A percentile compares a stretch with the other conserved stretches of the same genome.
Evolutionary conservation across 305 asterid genomes (phyloP).

Genomic region (Rubia tinctorum): DNA sequence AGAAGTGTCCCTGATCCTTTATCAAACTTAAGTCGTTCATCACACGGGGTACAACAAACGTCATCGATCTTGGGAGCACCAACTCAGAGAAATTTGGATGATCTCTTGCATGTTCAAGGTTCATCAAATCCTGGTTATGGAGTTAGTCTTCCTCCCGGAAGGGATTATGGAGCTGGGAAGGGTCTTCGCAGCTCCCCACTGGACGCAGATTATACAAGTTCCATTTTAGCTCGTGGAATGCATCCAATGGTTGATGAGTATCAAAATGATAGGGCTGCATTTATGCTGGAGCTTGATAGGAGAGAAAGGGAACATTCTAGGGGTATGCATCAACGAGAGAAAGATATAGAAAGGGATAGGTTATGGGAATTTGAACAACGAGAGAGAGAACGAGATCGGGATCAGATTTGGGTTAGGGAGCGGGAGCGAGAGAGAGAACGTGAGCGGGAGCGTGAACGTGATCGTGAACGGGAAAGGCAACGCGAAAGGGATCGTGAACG

Average conservation of each 20-base stretch:
- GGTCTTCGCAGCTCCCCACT: conserved; percentile 62
- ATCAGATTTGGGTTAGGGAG: conserved; percentile 29
- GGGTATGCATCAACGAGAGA: conserved; percentile 72
- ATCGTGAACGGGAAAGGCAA: conserved; percentile 57
- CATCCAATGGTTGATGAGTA: conserved; percentile 65
- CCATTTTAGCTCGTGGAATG: conserved; percentile 46
- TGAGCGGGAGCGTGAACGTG: conserved; percentile 48
- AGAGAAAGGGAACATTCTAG: conserved; percentile 62
- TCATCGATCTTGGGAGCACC: conserved; percentile 94
- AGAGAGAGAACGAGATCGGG: conserved; percentile 56
- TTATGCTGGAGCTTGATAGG: conserved; percentile 66
- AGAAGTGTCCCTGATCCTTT: conserved; percentile 72
- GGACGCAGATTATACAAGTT: conserved; percentile 68
- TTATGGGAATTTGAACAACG: conserved; percentile 55
- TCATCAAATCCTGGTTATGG: conserved; percentile 94
- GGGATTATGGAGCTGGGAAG: conserved; percentile 93
- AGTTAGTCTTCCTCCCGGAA: conserved; percentile 99
- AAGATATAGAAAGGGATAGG: conserved; percentile 73
- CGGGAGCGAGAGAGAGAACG: conserved; percentile 53
- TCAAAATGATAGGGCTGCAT: conserved; percentile 63
- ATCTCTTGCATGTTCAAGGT: conserved; percentile 59
- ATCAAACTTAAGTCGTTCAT: conserved; percentile 55
- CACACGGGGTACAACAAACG: conserved; percentile 65
- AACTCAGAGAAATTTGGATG: conserved; percentile 72
- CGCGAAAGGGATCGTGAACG: conserved; percentile 50